Evolutionary conservation across 495 filamentous ascomycete genomes (phyloP), one percentile per base, ranked within the genome.

Genomic region (Aspergillus diversus): DNA sequence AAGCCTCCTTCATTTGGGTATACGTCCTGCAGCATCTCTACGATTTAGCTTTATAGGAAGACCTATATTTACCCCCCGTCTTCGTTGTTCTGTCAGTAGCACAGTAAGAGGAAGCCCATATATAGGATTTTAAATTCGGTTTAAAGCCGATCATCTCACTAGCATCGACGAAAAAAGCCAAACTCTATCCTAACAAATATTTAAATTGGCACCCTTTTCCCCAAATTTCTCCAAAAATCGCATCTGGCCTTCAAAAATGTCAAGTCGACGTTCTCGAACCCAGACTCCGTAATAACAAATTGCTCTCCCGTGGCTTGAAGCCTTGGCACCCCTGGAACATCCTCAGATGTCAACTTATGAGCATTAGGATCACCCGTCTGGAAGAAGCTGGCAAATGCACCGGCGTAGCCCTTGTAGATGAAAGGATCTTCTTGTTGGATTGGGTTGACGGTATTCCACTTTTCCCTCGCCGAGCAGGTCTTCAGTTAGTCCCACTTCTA

Each of bases 371-470:
- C 77, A 4, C 85, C 85, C 0, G 83, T 87, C 59, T 81, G 73
- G 59, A 88, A 81, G 71, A 88, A 87, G 49, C 78, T 83, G 1
- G 84, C 85, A 39, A 87, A 82, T 2, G 86, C 83, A 33, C 86
- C 86, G 0, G 85, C 75, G 64, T 80, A 88, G 12, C 84, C 86
- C 13, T 82, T 52, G 60, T 88, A 88, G 12, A 83, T 77, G 4
- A 85, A 64, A 0, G 79, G 80, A 46, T 88, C 72, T 15, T 73
- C 75, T 59, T 78, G 67, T 62, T 87, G 85, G n/a, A 84, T 69
- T 1, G 81, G 35, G 61, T 86, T 87, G 55, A 87, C 66, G 32
- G 68, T 66, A 63, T 88, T 81, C 85, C 84, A 87, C 84, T 87
- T 31, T 33, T 15, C 12, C 5, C 4, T 42, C 13, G 33, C 51